Evolutionary conservation across 2,329 filamentous ascomycete genomes (phyloP).

Genomic region (Claviceps cyperi): DNA sequence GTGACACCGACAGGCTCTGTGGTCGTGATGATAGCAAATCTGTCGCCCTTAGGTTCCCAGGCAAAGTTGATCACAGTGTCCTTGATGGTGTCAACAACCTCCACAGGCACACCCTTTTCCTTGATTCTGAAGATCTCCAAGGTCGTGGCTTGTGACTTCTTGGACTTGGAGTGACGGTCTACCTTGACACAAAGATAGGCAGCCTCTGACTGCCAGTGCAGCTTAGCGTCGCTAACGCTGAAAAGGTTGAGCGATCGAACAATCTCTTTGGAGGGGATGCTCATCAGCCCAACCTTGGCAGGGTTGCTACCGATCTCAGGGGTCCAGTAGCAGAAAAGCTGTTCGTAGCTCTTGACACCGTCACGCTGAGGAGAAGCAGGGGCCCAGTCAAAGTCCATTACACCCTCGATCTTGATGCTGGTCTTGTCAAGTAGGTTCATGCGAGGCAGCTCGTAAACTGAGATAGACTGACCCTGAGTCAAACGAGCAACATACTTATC

Average conservation of each 20-base stretch:
- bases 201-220: constrained; percentile 96
- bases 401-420: constrained; percentile 88
- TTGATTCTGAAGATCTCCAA: constrained; percentile 95
- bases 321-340: constrained; percentile 97
- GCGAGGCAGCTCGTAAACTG: constrained; percentile 74
- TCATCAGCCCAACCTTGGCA: constrained; percentile 93
- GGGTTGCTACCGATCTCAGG: constrained; percentile 96
- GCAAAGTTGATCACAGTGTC: constrained; percentile 99
- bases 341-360: constrained; percentile 81
- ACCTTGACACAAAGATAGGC: constrained; percentile 97
- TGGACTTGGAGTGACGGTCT: constrained; percentile 95
- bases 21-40: constrained; percentile 93
- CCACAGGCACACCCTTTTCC: constrained; percentile 96
- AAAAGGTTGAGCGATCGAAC: constrained; percentile 92
- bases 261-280: constrained; percentile 84
- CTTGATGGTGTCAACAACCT: constrained; percentile 95
- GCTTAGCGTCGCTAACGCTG: constrained; percentile 92
- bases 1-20: constrained; percentile 66
- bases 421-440: constrained; percentile 88
- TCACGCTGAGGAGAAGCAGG: constrained; percentile 71
- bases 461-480: constrained; percentile 76
- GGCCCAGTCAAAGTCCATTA: constrained; percentile 97
- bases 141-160: constrained; percentile 94
- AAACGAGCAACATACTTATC: constrained; percentile 94
- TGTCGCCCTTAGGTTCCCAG: constrained; percentile 96